Percentiles rank a stretch among this genome's conserved stretches.
Conservation (phyloP, 106 monocot genomes). For the Apostasia shenzhenica region DNA sequence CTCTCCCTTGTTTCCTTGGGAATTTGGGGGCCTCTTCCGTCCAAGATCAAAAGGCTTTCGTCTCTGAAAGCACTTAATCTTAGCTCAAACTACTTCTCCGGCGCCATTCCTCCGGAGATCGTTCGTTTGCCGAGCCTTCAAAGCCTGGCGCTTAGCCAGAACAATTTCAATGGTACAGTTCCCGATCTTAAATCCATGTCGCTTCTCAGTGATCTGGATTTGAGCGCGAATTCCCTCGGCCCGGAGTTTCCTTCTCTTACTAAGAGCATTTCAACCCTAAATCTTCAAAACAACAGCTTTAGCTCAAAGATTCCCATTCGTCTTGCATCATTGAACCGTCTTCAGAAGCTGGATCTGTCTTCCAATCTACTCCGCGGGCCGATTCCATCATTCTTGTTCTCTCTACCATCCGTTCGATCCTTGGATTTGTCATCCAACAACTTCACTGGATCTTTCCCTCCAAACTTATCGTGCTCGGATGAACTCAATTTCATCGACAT, state of each 20-base stretch:
- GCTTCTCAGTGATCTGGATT: too few species aligned
- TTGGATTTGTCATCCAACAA: slow-evolving; percentile 51
- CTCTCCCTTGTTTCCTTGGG: slow-evolving; percentile 75
- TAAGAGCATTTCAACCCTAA: slow-evolving; percentile 10
- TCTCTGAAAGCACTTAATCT: slow-evolving; percentile 48
- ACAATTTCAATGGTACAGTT: slow-evolving; percentile 3
- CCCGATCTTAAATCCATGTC: too few species aligned
- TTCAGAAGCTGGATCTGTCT: slow-evolving; percentile 49
- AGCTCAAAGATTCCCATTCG: slow-evolving; percentile 12
- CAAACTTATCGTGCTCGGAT: slow-evolving; percentile 22
- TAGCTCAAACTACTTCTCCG: slow-evolving; percentile 53
- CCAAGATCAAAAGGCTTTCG: slow-evolving; percentile 33
- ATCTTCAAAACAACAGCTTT: slow-evolving; percentile 40
- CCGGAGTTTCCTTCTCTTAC: slow-evolving; percentile 34
- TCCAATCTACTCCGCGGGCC: slow-evolving; percentile 38
- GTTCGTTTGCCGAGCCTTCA: slow-evolving; percentile 16
- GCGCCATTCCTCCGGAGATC: slow-evolving; percentile 32
- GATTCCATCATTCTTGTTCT: slow-evolving; percentile 52
- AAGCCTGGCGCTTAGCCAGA: slow-evolving; percentile 40
- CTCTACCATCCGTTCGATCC: slow-evolving; percentile 32
- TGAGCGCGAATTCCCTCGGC: slow-evolving; percentile 15
- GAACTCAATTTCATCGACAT: slow-evolving; percentile 40
- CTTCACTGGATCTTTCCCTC: slow-evolving; percentile 39
- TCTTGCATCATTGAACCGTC: slow-evolving; percentile 16
- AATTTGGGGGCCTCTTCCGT: slow-evolving; percentile 51